These are phyloP conservation scores for Leucaena leucocephala DNA, from an alignment of 306 rosid species.

Conservation along the genomic window DNA sequence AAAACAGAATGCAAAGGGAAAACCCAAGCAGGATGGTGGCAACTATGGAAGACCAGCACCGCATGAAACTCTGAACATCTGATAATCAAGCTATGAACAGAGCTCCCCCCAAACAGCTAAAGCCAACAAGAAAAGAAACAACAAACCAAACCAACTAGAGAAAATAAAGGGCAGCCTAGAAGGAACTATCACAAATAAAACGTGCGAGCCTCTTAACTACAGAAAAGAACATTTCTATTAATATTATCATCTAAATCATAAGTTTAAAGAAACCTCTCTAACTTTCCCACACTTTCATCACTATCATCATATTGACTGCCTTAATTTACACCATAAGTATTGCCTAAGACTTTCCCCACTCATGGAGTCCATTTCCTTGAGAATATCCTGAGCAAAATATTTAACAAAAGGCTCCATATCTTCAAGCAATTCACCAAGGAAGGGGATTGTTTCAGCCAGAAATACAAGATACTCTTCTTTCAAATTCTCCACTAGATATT, in stretches of 20 bases:
- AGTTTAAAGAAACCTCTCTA: conserved; percentile 21
- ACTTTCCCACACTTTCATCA: not conserved
- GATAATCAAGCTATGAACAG: no score
- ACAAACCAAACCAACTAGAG: no score
- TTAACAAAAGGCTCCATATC: conserved; percentile 84
- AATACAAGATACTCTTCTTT: conserved; percentile 86
- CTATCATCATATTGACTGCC: no score
- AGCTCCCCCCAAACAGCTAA: no score
- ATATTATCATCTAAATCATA: not conserved
- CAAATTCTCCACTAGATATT: conserved; percentile 72
- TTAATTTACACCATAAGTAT: no score
- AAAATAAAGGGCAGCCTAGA: no score
- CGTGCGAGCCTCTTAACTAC: not conserved
- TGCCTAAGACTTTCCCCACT: conserved; percentile 81
- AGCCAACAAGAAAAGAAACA: no score
- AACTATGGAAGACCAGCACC: no score
- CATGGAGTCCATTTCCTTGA: conserved; percentile 76
- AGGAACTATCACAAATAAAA: no score
- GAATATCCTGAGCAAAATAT: conserved; percentile 79
- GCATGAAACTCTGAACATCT: no score
- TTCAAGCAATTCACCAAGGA: conserved; percentile 92
- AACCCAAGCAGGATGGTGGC: no score
- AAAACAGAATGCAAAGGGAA: no score
- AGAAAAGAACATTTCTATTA: not conserved
- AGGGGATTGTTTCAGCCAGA: conserved; percentile 86